Evolutionary conservation across 257 asterid genomes (phyloP).

Genomic region (Linaria vulgaris): DNA sequence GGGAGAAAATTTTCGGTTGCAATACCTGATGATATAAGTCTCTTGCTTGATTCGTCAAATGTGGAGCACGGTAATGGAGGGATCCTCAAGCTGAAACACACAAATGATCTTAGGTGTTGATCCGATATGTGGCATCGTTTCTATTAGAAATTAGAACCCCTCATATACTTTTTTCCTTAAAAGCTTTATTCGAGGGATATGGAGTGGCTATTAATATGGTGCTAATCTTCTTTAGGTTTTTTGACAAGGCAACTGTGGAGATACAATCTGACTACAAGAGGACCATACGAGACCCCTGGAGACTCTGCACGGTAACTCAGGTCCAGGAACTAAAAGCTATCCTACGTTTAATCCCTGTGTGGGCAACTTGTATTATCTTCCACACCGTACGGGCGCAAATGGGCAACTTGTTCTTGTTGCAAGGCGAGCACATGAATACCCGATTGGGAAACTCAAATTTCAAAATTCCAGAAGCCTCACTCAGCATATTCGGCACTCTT

Average conservation of each 20-base stretch:
- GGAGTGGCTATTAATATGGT: neutral
- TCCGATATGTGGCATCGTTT: neutral
- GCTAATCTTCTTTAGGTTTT: slow-evolving; percentile 37
- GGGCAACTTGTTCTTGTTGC: slow-evolving; percentile 57
- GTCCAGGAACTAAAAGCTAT: slow-evolving; percentile 54
- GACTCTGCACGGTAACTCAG: slow-evolving; percentile 52
- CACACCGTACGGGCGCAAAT: slow-evolving; percentile 45
- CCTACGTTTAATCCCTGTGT: slow-evolving; percentile 40
- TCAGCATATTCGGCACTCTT: slow-evolving; percentile 46
- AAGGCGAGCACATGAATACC: slow-evolving; percentile 53
- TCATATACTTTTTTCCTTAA: too few relatives aligned
- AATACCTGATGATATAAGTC: slow-evolving; percentile 40
- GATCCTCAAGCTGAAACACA: slow-evolving; percentile 50
- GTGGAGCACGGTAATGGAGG: slow-evolving; percentile 37
- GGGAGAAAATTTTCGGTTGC: slow-evolving; percentile 30
- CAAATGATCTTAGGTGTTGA: slow-evolving; percentile 40
- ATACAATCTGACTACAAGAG: slow-evolving; percentile 30
- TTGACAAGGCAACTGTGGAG: slow-evolving; percentile 57
- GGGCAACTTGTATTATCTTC: slow-evolving; percentile 54
- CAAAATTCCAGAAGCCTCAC: slow-evolving; percentile 54
- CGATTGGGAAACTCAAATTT: slow-evolving; percentile 38
- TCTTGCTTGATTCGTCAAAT: slow-evolving; percentile 40
- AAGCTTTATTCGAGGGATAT: too few relatives aligned
- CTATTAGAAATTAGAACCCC: neutral
- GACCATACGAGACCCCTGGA: slow-evolving; percentile 39